phyloP scores from a whole-genome alignment of 257 asterid species.

The Penstemon eatonii region DNA sequence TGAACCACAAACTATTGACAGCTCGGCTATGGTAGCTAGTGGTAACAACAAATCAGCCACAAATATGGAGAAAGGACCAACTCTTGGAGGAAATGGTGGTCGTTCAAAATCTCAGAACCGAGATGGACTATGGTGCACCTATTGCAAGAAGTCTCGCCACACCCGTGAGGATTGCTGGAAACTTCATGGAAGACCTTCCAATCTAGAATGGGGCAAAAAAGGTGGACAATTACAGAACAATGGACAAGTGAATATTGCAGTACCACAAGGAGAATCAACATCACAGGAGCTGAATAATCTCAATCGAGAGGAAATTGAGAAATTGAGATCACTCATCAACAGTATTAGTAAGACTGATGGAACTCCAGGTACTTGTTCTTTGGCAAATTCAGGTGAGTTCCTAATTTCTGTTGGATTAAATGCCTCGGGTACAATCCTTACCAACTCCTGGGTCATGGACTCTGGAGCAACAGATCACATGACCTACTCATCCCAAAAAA shows the following conservation, averaged over 20 bases:
- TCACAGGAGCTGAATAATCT: too few species aligned
- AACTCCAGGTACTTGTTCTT: background rate
- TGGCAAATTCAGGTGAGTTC: background rate
- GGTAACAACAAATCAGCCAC: background rate
- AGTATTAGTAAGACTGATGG: background rate
- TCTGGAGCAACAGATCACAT: constrained; percentile 10
- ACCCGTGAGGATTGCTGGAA: background rate
- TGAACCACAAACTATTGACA: background rate
- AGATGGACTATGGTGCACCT: background rate
- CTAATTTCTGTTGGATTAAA: background rate
- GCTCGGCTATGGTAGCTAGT: background rate
- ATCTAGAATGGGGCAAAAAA: background rate
- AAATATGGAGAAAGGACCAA: background rate
- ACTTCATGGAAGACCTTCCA: background rate
- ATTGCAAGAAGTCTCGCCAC: background rate
- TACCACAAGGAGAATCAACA: background rate
- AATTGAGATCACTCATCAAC: background rate
- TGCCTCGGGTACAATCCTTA: background rate
- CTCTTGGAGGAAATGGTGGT: background rate
- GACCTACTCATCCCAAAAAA: background rate
- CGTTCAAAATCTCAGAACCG: too few species aligned
- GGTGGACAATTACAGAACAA: background rate
- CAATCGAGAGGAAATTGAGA: background rate
- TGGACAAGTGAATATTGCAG: background rate
- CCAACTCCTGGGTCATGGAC: background rate